Base-by-base conservation (phyloP, 2,329 filamentous ascomycete species). In the Penicillium capsulatum region DNA sequence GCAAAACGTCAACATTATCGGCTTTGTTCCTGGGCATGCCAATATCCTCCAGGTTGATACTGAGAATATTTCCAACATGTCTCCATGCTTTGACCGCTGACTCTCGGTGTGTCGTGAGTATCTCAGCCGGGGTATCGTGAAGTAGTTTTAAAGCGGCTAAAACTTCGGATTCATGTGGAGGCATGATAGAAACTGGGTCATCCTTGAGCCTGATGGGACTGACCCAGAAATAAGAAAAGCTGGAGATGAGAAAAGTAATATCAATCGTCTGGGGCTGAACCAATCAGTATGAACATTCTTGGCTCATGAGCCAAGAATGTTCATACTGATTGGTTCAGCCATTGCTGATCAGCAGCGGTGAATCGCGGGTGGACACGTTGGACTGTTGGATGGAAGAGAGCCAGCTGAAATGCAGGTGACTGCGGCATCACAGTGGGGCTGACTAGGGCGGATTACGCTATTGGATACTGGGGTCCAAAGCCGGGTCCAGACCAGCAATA, bases 131-230 rank as follows among this genome's bases (percentile, higher is more conserved):
- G 13, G 34, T 36, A 36, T 30, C 26, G 27, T 22, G 26, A 28
- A 36, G 34, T 19, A 36, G 34, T 11, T 28, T 36, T 17, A 36
- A 36, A 15, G 34, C 34, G 14, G 24, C 22, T 30, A 36, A 26
- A 36, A 36, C 34, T 27, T 36, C 34, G 16, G 16, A 15, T 30
- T 36, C 34, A 26, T 36, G 9, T 26, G 34, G 26, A 28, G 24
- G 22, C 34, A 36, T 30, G 24, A 28, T 36, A 30, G 14, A 24
- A 24, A 24, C 22, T 24, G 22, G 22, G 22, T 24, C 11, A 24
- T 24, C 15, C 3, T 7, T 31, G 29, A 31, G 15, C 29, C 15
- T 16, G 6, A 31, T 31, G 29, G 29, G 5, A 15, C 14, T 11
- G 29, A 31, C 15, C 29, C 29, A 17, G 29, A 17, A 31, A 31